Percentiles rank a stretch among this genome's conserved stretches.
phyloP scores from a whole-genome alignment of 495 filamentous ascomycete species.

The Aspergillus steynii region DNA sequence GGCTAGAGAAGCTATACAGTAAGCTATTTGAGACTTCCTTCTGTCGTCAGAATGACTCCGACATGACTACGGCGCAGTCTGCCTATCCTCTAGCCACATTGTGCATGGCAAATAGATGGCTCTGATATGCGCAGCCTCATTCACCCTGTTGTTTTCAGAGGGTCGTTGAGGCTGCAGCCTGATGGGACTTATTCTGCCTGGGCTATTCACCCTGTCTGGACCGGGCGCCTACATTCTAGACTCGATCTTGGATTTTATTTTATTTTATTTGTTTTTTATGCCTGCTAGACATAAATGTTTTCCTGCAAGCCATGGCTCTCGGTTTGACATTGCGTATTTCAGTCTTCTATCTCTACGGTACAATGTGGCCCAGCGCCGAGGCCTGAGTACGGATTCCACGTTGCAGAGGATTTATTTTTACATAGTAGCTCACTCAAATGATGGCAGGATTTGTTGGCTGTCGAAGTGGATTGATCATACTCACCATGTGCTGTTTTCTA shows the following conservation, averaged over 20 bases:
- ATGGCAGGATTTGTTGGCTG: neutral
- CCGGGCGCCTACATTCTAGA: neutral
- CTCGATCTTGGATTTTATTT: neutral
- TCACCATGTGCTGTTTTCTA: neutral
- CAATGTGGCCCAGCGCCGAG: neutral
- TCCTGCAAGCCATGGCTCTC: neutral
- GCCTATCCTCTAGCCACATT: neutral
- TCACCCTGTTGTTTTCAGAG: neutral
- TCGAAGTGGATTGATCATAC: neutral
- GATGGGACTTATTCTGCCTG: neutral
- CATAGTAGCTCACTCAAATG: neutral
- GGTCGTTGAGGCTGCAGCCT: neutral
- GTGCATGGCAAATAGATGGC: neutral
- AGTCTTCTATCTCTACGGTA: no score
- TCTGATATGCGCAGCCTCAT: neutral
- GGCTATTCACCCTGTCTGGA: neutral
- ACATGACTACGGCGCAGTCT: neutral
- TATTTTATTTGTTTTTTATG: neutral
- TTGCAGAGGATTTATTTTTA: neutral
- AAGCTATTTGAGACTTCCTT: neutral
- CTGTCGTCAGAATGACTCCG: neutral
- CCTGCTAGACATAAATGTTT: neutral
- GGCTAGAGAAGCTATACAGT: neutral
- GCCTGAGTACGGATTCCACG: neutral
- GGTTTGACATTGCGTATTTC: no score